Base-by-base conservation (phyloP, 1,284 basidiomycete genomes). In the Cystobasidium pallidum region DNA sequence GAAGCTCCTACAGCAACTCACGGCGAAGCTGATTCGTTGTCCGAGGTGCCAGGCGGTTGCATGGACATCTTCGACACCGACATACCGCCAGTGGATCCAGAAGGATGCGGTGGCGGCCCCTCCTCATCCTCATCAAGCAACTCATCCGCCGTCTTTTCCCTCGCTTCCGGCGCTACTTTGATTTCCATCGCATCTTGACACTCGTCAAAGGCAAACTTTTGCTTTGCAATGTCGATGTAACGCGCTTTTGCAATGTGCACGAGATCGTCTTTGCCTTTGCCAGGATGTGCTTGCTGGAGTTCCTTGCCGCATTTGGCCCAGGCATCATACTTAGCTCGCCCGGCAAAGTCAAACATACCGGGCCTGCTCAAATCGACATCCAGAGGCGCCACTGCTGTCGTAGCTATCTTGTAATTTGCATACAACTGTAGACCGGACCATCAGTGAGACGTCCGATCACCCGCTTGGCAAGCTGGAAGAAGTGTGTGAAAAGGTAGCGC, bases 381-480 rank as follows among this genome's bases (percentile, higher is more conserved):
- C 19, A 41, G 41, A 30, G 68, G 68, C 2, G 41, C 28, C 10
- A 63, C 41, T 39, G 59, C 59, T 11, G 61, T 61, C 28, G 59
- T 64, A 11, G 68, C 68, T 21, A 71, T 71, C 68, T 71, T 71
- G 68, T 71, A 71, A 51, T 54, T 34, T 19, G 59, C 59, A 49
- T 71, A 71, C 11, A 71, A 17, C 68, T 71, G 49, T 39, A 26
- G 13, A 36, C 21, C 8, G 30, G 2, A 36, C 26, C 11, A 34
- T 58, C 55, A 32, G 36, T 45, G 28, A 64, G 59, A 34, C n/a
- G 36, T 62, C 62, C 58, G 58, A 61, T 61, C 58, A 61, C 17
- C 24, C 36, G 19, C 26, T 19, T 26, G n/a, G 6, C 19, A 45
- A 17, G 43, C 43, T 15, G 43, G 36, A 11, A 55, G n/a, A 13